Base-by-base conservation (phyloP, 495 filamentous ascomycete genomes). In the Durotheca rogersii region DNA sequence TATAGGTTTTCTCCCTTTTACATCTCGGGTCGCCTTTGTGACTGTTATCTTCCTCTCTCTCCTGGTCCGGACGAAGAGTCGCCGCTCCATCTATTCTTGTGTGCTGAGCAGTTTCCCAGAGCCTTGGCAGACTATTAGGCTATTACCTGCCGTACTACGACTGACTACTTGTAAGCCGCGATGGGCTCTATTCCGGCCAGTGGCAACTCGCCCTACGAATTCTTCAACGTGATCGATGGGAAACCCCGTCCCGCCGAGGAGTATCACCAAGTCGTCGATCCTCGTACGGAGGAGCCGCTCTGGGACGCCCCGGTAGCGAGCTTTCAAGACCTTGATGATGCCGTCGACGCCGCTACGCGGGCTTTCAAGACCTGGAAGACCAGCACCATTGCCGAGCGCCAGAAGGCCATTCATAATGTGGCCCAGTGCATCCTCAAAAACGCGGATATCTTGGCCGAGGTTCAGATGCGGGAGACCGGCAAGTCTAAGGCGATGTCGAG, bases 331-430 rank as follows among this genome's bases (percentile, higher is more conserved):
- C 70, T 80, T 39, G 72, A 79, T 36, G 71, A 76, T 39, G 75
- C 77, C 29, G 76, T 80, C 25, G 53, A 58, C 11, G 72, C 71
- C 6, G 76, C 73, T 10, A 65, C 64, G 31, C 57, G 63, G 5
- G 76, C 76, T 23, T 78, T 77, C 42, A 56, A 62, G 25, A 62
- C 64, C 0, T 80, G 77, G 77, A 60, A 52, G 14, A 55, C 67
- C 30, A 69, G 61, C 7, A 68, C 71, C 0, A 48, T 68, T 9
- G 52, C 68, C 0, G 70, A 79, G 60, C 76, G 86, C 11, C 74
- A 81, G 27, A 72, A 77, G 17, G 60, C 77, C 7, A 57, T 88
- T 3, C 42, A 67, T 33, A 79, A 79, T 47, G 78, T 81, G 36
- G 76, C 75, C 31, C 65, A 69, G 7, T 40, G 57, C 33, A 47